A percentile compares a stretch with the other conserved stretches of the same genome.
phyloP scores from a whole-genome alignment of 1,284 basidiomycete species.

The Entoloma clypeatum region DNA sequence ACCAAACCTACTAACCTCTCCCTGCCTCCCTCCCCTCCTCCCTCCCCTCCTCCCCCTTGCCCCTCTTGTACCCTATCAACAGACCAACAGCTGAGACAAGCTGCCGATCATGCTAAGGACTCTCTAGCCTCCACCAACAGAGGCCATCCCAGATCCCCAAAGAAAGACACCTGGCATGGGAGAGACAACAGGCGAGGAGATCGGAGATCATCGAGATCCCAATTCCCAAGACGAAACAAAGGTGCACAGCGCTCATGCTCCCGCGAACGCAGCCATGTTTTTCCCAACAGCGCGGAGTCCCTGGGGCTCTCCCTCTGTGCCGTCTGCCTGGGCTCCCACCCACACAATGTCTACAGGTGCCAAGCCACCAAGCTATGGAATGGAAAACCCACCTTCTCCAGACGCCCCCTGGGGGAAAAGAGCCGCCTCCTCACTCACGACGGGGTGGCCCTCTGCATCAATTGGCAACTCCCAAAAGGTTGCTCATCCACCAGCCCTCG shows the following conservation, averaged over 20 bases:
- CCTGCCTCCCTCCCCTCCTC: neutral
- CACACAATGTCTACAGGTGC: slow-evolving; percentile 6
- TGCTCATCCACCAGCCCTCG: slow-evolving; percentile 16
- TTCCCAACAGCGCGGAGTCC: neutral
- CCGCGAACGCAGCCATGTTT: neutral
- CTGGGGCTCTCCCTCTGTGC: slow-evolving; percentile 8
- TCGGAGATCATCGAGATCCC: too few species aligned
- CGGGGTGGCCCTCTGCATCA: slow-evolving; percentile 9
- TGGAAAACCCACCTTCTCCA: neutral
- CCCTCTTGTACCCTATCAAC: neutral
- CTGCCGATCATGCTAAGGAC: neutral
- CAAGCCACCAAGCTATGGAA: slow-evolving; percentile 5
- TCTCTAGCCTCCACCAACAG: too few species aligned
- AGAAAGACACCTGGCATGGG: too few species aligned
- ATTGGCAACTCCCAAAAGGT: slow-evolving; percentile 8
- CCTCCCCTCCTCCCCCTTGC: too few species aligned
- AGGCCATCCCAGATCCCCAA: too few species aligned
- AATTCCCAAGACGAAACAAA: neutral
- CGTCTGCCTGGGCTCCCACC: slow-evolving; percentile 12
- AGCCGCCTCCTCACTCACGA: slow-evolving; percentile 10
- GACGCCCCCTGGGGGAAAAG: neutral
- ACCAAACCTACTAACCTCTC: too few species aligned
- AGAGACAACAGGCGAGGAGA: too few species aligned
- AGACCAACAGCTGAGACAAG: neutral
- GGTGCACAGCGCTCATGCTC: neutral